Evolutionary conservation across 2,329 filamentous ascomycete species (phyloP).

Genomic region (Colletotrichum destructivum): DNA sequence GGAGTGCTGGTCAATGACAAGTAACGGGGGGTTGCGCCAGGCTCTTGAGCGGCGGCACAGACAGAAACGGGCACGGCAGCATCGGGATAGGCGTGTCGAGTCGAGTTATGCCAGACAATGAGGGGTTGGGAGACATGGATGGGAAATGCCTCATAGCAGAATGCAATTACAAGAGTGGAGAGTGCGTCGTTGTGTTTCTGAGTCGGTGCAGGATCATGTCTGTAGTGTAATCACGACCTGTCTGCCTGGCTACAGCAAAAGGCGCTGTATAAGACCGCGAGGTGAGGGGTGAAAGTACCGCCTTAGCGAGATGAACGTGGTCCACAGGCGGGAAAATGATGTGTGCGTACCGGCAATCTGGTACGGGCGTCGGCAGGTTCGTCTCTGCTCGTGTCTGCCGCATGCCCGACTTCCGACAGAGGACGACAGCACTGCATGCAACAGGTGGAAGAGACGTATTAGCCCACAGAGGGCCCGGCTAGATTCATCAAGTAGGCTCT

Average conservation of each 20-base stretch:
- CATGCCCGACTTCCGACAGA: constrained; percentile 18
- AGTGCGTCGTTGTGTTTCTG: constrained; percentile 29
- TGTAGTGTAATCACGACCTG: constrained; percentile 10
- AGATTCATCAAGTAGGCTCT: not conserved
- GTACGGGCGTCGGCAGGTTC: constrained; percentile 34
- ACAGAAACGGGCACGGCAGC: constrained; percentile 32
- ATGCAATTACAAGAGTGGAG: constrained; percentile 30
- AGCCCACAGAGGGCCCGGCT: not conserved
- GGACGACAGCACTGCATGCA: constrained; percentile 7
- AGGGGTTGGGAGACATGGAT: constrained; percentile 41
- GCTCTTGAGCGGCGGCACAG: constrained; percentile 16
- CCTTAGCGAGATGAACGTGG: constrained; percentile 32
- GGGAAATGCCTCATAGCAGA: constrained; percentile 42
- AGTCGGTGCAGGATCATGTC: constrained; percentile 36
- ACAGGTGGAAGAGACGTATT: constrained; percentile 6
- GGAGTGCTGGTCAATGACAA: constrained; percentile 25
- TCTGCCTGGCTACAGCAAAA: constrained; percentile 13
- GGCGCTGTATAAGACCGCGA: constrained; percentile 1
- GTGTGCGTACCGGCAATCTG: constrained; percentile 37
- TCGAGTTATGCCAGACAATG: constrained; percentile 19
- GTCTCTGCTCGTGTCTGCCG: constrained; percentile 26
- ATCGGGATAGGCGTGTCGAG: constrained; percentile 26
- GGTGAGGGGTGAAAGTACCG: constrained; percentile 25
- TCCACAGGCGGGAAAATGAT: constrained; percentile 24
- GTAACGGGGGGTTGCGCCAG: constrained; percentile 15